These are phyloP conservation scores for Acer saccharum DNA, from an alignment of 345 rosid genomes.

Conservation along the genomic window DNA sequence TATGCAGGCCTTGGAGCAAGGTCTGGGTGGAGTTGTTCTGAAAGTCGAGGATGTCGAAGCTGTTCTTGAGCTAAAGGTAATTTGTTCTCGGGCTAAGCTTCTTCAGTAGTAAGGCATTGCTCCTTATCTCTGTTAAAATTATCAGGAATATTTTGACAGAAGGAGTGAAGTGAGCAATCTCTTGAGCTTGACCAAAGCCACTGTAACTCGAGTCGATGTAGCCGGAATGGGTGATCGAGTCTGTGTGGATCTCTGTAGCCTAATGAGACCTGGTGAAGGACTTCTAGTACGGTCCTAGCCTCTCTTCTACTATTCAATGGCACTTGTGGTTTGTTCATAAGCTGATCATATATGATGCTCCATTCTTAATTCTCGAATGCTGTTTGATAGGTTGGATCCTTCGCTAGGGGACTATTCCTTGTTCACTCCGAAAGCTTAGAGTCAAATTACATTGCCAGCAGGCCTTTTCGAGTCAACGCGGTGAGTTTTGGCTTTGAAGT, in stretches of 20 bases:
- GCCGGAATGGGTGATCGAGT: conserved; percentile 93
- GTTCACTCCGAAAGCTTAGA: conserved; percentile 92
- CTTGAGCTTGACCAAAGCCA: conserved; percentile 62
- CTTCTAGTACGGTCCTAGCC: conserved; percentile 58
- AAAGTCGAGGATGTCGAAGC: conserved; percentile 59
- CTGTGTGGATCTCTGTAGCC: conserved; percentile 94
- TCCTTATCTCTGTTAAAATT: conserved; percentile 36
- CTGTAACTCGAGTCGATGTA: conserved; percentile 52
- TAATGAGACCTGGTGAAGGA: conserved; percentile 92
- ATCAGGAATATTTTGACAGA: conserved; percentile 80
- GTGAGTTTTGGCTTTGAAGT: conserved; percentile 42
- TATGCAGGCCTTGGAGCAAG: conserved; percentile 80
- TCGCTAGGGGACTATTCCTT: conserved; percentile 90
- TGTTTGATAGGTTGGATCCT: conserved; percentile 71
- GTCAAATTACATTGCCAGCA: conserved; percentile 81
- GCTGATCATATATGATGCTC: background rate
- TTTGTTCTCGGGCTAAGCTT: conserved; percentile 14
- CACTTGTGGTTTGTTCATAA: conserved; percentile 1
- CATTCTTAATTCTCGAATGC: background rate
- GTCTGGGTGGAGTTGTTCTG: conserved; percentile 76
- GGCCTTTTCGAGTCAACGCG: conserved; percentile 92
- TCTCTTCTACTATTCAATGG: background rate
- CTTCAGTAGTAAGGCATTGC: conserved; percentile 20
- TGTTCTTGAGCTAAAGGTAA: conserved; percentile 73
- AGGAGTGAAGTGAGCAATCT: conserved; percentile 58